Evolutionary conservation across 805 yeast species (phyloP).

Genomic region (Lachancea nothofagi): DNA sequence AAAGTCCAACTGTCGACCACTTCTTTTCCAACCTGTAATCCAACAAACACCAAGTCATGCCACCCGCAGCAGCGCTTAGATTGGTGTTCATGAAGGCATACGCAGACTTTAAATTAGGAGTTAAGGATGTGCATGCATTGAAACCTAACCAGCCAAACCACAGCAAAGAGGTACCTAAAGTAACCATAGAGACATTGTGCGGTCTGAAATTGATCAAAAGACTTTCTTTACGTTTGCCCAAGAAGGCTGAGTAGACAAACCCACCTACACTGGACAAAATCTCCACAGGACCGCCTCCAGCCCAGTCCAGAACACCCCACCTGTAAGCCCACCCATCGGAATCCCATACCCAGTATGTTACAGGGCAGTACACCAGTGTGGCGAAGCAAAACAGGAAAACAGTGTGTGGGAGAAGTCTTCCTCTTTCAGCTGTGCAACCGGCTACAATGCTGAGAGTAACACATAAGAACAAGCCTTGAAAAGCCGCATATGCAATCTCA

Average conservation of each 20-base stretch:
- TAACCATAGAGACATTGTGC: conserved; percentile 87
- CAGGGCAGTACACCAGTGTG: conserved; percentile 87
- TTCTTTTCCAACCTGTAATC: conserved; percentile 85
- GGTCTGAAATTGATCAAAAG: conserved; percentile 86
- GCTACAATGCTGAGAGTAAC: conserved; percentile 90
- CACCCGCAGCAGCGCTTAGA: conserved; percentile 84
- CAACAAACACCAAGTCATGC: conserved; percentile 83
- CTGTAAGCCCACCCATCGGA: conserved; percentile 86
- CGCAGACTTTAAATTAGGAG: conserved; percentile 76
- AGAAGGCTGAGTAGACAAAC: conserved; percentile 71
- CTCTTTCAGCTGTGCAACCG: conserved; percentile 92
- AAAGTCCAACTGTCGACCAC: conserved; percentile 91
- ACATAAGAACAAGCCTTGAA: conserved; percentile 86
- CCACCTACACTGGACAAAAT: conserved; percentile 89
- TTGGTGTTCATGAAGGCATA: conserved; percentile 92
- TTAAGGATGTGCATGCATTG: conserved; percentile 84
- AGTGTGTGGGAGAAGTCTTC: conserved; percentile 78
- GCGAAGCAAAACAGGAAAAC: conserved; percentile 83
- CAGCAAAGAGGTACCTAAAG: conserved; percentile 77
- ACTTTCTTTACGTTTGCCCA: conserved; percentile 72
- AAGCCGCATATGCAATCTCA: conserved; percentile 75
- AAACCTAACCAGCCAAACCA: conserved; percentile 97
- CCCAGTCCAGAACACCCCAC: conserved; percentile 93
- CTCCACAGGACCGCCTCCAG: conserved; percentile 98
- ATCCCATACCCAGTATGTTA: conserved; percentile 96